A percentile compares a stretch with the other conserved stretches of the same genome.
Conservation (phyloP, 305 asterid genomes). For the Fraxinus velutina region DNA sequence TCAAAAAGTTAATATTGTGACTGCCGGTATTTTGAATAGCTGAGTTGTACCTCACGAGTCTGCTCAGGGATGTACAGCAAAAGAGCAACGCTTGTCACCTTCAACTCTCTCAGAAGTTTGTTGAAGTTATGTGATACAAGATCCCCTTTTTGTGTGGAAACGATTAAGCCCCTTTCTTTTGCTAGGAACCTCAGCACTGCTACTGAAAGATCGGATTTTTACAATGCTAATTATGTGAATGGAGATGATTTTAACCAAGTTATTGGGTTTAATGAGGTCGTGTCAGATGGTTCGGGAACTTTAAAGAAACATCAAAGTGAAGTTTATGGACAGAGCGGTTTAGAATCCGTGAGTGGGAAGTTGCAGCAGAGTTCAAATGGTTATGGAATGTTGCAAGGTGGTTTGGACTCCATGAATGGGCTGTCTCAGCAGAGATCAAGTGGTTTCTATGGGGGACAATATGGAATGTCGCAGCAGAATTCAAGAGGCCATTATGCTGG, state of each 20-base stretch:
- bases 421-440: constrained; percentile 23
- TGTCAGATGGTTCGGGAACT: constrained; percentile 9
- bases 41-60: not conserved
- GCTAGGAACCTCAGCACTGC: constrained; percentile 42
- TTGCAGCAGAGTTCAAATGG: constrained; percentile 31
- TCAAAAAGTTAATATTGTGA: not conserved
- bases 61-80: constrained; percentile 43
- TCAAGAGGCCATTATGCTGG: constrained; percentile 16
- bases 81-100: constrained; percentile 35
- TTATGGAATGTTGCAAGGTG: not conserved
- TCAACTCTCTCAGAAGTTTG: constrained; percentile 34
- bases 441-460: constrained; percentile 28
- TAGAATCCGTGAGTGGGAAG: constrained; percentile 4
- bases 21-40: not conserved
- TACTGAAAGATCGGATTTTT: constrained; percentile 41
- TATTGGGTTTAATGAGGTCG: constrained; percentile 23
- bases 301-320: constrained; percentile 26
- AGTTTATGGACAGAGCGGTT: constrained; percentile 23
- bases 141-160: constrained; percentile 6
- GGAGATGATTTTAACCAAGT: constrained; percentile 13
- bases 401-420: not conserved
- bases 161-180: constrained; percentile 22
- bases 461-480: constrained; percentile 21
- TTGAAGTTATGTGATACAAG: constrained; percentile 45
- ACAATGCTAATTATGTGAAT: constrained; percentile 17